A percentile compares a stretch with the other conserved stretches of the same genome.
These are phyloP conservation scores for Coemansia sp. DNA, from an alignment of 192 early-diverging fungal species.

Conservation along the genomic window DNA sequence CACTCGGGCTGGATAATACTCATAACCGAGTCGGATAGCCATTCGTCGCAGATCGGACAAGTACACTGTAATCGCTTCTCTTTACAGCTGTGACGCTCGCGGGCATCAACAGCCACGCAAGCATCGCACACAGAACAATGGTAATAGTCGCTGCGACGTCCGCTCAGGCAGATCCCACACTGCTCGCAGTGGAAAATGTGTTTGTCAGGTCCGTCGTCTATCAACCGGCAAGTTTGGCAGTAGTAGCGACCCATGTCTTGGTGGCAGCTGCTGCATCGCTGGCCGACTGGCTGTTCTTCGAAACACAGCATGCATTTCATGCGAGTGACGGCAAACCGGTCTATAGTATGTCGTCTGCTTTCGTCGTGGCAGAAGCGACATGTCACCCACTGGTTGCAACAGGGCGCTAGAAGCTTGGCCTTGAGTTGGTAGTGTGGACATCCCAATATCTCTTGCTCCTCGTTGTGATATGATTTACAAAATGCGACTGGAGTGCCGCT, in stretches of 20 bases:
- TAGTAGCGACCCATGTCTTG: constrained; percentile 74
- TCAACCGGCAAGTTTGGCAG: constrained; percentile 87
- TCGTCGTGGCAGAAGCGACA: constrained; percentile 84
- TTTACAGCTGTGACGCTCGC: constrained; percentile 84
- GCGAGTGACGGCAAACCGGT: constrained; percentile 64
- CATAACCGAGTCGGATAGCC: constrained; percentile 85
- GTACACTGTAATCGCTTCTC: constrained; percentile 89
- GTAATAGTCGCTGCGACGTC: constrained; percentile 79
- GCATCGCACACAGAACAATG: constrained; percentile 92
- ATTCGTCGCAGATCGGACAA: constrained; percentile 97
- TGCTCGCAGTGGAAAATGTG: constrained; percentile 91
- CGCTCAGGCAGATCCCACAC: constrained; percentile 92
- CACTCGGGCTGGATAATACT: constrained; percentile 69
- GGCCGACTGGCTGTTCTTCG: constrained; percentile 75
- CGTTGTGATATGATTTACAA: constrained; percentile 21
- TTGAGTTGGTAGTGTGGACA: constrained; percentile 52
- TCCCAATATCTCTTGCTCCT: constrained; percentile 20
- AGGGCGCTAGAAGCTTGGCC: constrained; percentile 59
- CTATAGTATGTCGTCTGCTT: constrained; percentile 64
- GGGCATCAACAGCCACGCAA: constrained; percentile 77
- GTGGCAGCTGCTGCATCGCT: constrained; percentile 70
- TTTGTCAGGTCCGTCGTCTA: constrained; percentile 83
- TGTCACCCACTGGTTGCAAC: constrained; percentile 72
- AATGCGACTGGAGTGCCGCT: background rate
- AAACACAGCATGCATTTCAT: constrained; percentile 96